These are phyloP conservation scores for Cryptococcus deneoformans DNA, from an alignment of 1,284 basidiomycete genomes.

Conservation along the genomic window DNA sequence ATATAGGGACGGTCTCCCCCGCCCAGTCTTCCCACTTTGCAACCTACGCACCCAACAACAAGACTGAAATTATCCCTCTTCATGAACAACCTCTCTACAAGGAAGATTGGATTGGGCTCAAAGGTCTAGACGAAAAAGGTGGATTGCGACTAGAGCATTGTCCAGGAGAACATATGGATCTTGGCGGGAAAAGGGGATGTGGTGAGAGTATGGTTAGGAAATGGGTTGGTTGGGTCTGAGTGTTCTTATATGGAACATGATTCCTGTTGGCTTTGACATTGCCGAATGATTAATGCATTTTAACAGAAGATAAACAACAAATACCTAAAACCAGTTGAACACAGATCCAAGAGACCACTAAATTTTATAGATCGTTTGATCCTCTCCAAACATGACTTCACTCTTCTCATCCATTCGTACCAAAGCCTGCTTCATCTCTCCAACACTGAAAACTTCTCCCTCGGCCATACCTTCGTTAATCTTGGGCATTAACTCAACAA, in stretches of 20 bases:
- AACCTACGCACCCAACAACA: constrained; percentile 37
- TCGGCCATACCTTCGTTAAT: constrained; percentile 75
- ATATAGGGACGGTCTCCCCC: constrained; percentile 44
- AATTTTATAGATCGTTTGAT: constrained; percentile 55
- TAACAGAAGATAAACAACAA: neutral
- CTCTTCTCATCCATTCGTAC: constrained; percentile 76
- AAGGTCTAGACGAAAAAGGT: constrained; percentile 66
- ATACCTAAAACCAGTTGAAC: neutral
- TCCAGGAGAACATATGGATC: constrained; percentile 79
- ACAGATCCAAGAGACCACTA: constrained; percentile 12
- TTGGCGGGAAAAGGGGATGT: constrained; percentile 60
- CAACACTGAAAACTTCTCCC: constrained; percentile 69
- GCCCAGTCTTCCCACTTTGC: constrained; percentile 46
- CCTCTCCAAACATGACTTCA: constrained; percentile 81
- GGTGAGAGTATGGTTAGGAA: constrained; percentile 46
- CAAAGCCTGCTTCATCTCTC: constrained; percentile 73
- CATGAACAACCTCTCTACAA: constrained; percentile 69
- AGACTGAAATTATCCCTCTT: constrained; percentile 65
- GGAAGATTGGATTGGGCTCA: constrained; percentile 86
- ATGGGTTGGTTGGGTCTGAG: constrained; percentile 41
- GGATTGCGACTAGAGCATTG: constrained; percentile 66
- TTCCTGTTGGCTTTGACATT: neutral
- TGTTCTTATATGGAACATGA: neutral
- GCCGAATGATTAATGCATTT: neutral
- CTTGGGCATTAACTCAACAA: constrained; percentile 67